Evolutionary conservation across 148 eudicot genomes (phyloP).

Genomic region (Dianthus caryophyllus): DNA sequence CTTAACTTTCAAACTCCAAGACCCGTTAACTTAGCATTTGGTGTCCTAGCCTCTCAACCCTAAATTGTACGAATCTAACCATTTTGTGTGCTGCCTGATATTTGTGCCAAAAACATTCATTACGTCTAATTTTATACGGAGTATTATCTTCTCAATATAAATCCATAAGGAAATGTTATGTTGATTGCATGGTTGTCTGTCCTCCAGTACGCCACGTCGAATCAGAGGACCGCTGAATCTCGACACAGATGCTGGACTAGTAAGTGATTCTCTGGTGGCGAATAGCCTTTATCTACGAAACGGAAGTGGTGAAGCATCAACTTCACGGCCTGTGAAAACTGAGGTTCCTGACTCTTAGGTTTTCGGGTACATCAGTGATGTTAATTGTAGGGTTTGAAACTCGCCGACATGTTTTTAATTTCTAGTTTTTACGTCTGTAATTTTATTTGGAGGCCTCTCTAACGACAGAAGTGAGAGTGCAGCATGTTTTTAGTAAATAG

Average conservation of each 20-base stretch:
- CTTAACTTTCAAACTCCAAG: not conserved
- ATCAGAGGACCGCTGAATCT: conserved; percentile 67
- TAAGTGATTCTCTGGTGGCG: conserved; percentile 84
- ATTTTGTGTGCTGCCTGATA: not conserved
- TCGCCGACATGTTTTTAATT: not conserved
- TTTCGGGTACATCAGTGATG: conserved; percentile 22
- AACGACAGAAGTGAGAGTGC: conserved; percentile 25
- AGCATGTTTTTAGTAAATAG: conserved; percentile 22
- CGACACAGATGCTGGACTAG: conserved; percentile 73
- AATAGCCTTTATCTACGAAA: conserved; percentile 63
- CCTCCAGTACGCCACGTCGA: conserved; percentile 49
- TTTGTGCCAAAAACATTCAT: not conserved
- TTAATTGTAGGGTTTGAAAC: conserved; percentile 28
- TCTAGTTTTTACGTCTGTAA: conserved; percentile 7
- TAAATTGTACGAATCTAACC: not conserved
- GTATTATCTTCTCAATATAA: no score
- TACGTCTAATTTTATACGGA: no score
- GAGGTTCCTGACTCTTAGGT: conserved; percentile 61
- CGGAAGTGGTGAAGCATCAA: conserved; percentile 44
- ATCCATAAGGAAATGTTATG: not conserved
- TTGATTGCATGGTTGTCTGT: not conserved
- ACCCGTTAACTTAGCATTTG: not conserved
- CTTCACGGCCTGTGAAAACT: conserved; percentile 44
- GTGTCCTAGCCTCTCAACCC: not conserved
- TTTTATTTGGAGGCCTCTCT: conserved; percentile 3